Conservation (phyloP, 2,329 filamentous ascomycete genomes). For the Pseudogymnoascus sp. region DNA sequence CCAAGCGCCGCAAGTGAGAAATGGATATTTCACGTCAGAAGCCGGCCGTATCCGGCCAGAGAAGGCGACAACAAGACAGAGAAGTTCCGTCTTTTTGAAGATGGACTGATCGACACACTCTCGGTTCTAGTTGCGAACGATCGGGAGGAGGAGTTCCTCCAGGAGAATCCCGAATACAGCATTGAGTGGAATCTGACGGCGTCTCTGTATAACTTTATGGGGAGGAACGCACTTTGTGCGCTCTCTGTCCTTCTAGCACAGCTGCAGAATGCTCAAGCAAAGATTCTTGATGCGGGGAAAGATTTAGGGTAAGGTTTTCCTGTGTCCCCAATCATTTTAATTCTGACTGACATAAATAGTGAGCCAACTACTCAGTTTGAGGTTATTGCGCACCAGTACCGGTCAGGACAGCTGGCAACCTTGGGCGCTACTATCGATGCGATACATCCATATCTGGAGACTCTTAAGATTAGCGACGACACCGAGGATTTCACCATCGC, state of each 20-base stretch:
- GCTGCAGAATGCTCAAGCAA: background rate
- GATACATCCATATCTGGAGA: background rate
- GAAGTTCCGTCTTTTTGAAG: background rate
- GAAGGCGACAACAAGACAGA: background rate
- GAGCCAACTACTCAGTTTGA: background rate
- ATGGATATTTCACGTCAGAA: slow-evolving; percentile 4
- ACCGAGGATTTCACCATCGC: background rate
- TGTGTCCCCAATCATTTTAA: background rate
- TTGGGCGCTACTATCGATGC: background rate
- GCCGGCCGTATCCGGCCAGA: background rate
- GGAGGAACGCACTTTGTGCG: background rate
- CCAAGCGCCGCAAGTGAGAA: background rate
- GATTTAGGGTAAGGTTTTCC: background rate
- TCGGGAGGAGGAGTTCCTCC: slow-evolving; percentile 8
- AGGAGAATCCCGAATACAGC: slow-evolving; percentile 3
- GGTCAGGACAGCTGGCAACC: background rate
- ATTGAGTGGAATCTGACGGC: background rate
- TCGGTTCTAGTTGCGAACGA: slow-evolving; percentile 5
- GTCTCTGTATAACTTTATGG: background rate
- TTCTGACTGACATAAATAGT: background rate
- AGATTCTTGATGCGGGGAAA: background rate
- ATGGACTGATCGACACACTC: slow-evolving; percentile 5
- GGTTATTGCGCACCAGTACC: background rate
- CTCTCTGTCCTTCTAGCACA: background rate
- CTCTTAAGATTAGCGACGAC: background rate